These are phyloP conservation scores for Trichoderma semiorbis DNA, from an alignment of 2,329 filamentous ascomycete genomes.

Conservation along the genomic window DNA sequence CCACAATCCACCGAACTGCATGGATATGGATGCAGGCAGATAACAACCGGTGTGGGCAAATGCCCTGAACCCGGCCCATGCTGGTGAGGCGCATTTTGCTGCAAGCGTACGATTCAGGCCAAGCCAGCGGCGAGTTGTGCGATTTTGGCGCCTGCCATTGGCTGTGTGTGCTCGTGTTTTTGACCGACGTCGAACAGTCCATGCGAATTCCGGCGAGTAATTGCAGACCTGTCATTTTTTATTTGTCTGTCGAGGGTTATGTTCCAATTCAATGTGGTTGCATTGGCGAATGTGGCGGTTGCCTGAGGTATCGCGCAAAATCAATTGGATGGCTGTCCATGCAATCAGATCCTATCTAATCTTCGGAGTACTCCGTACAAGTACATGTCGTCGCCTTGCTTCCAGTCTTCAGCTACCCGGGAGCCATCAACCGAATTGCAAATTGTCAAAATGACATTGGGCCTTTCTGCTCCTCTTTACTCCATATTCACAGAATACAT, in stretches of 20 bases:
- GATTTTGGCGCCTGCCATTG: neutral
- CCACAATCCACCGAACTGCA: constrained; percentile 2
- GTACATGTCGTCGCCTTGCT: neutral
- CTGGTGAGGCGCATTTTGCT: neutral
- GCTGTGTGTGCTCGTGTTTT: neutral
- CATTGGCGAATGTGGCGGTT: neutral
- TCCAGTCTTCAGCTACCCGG: neutral
- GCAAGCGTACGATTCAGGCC: constrained; percentile 13
- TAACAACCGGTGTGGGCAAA: neutral
- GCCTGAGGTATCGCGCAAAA: neutral
- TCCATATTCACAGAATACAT: neutral
- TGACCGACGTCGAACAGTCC: neutral
- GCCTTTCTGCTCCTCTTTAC: neutral
- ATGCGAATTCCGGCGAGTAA: neutral
- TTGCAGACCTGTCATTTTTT: constrained; percentile 3
- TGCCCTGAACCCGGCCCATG: constrained; percentile 2
- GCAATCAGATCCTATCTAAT: neutral
- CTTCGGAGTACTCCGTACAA: neutral
- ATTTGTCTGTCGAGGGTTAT: neutral
- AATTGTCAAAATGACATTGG: neutral
- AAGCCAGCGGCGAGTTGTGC: neutral
- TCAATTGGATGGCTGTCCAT: neutral
- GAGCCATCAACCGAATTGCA: neutral
- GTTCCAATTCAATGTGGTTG: neutral
- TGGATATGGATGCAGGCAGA: constrained; percentile 1